phyloP scores from a whole-genome alignment of 495 filamentous ascomycete species.

The Filosporella fistucella region DNA sequence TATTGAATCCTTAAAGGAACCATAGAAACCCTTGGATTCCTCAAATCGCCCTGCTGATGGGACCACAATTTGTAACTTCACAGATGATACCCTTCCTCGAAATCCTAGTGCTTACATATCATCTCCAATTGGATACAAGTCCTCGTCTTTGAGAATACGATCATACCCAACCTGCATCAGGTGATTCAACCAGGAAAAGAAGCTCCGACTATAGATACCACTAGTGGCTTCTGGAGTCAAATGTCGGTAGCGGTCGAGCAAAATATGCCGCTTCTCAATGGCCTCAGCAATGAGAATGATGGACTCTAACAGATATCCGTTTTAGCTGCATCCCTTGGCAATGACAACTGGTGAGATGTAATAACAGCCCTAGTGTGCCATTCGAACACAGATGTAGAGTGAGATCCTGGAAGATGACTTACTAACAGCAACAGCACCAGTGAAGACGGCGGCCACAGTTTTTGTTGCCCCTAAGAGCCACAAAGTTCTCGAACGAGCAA shows the following conservation, averaged over 20 bases:
- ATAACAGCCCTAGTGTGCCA: too few species aligned
- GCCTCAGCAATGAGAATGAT: conserved; percentile 47
- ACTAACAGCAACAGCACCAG: conserved; percentile 38
- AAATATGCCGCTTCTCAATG: conserved; percentile 43
- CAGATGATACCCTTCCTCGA: too few species aligned
- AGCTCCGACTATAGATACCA: conserved; percentile 47
- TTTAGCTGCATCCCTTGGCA: too few species aligned
- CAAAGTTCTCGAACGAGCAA: conserved; percentile 33
- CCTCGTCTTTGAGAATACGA: conserved; percentile 17
- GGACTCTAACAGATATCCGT: too few species aligned
- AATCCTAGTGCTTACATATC: too few species aligned
- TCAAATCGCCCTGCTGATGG: too few species aligned
- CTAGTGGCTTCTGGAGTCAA: conserved; percentile 53
- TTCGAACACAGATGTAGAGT: too few species aligned
- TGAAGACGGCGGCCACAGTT: conserved; percentile 34
- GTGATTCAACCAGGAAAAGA: conserved; percentile 58
- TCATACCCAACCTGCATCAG: conserved; percentile 41
- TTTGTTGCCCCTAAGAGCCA: conserved; percentile 25
- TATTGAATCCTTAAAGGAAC: too few species aligned
- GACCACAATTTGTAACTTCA: too few species aligned
- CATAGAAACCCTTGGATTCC: too few species aligned
- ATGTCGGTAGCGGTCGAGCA: conserved; percentile 35
- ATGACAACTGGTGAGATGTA: too few species aligned
- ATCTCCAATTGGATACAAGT: conserved; percentile 18
- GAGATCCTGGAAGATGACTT: too few species aligned